A percentile compares a stretch with the other conserved stretches of the same genome.
phyloP scores from a whole-genome alignment of 2,329 filamentous ascomycete species.

The Paracoccidioides brasiliensis region DNA sequence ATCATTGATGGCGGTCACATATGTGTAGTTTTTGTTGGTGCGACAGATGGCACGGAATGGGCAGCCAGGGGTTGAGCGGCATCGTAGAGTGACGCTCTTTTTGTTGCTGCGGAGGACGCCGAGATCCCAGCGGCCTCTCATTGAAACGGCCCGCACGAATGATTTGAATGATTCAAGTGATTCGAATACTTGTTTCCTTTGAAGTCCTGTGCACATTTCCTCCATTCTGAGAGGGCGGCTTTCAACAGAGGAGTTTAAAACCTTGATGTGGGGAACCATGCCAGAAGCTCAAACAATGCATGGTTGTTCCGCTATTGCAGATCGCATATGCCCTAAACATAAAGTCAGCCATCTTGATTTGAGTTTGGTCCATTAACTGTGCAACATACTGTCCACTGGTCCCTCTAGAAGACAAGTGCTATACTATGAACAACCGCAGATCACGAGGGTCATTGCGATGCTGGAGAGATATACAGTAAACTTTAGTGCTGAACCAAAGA shows the following conservation, averaged over 20 bases:
- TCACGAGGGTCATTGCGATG: too few species aligned
- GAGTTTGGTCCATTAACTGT: neutral
- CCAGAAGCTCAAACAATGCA: neutral
- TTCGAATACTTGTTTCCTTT: constrained; percentile 26
- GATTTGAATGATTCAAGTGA: constrained; percentile 29
- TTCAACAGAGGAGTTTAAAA: neutral
- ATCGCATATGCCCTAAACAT: neutral
- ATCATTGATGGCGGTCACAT: constrained; percentile 29
- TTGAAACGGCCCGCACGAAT: constrained; percentile 28
- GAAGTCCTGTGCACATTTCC: constrained; percentile 28
- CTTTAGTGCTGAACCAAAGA: too few species aligned
- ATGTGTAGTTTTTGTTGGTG: constrained; percentile 28
- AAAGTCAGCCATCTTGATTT: neutral
- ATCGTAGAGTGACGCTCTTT: constrained; percentile 30
- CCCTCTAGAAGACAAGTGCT: neutral
- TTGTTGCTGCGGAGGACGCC: constrained; percentile 29
- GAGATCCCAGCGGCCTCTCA: constrained; percentile 29
- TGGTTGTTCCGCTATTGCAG: neutral
- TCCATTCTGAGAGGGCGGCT: constrained; percentile 17
- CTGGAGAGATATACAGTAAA: too few species aligned
- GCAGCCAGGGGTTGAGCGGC: constrained; percentile 27
- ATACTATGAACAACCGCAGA: neutral
- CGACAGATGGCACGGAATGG: constrained; percentile 30
- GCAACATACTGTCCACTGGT: neutral
- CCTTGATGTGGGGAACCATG: too few species aligned